A percentile compares a stretch with the other conserved stretches of the same genome.
Conservation (phyloP, 1,139 yeast genomes). For the Schwanniomyces etchellsii region DNA sequence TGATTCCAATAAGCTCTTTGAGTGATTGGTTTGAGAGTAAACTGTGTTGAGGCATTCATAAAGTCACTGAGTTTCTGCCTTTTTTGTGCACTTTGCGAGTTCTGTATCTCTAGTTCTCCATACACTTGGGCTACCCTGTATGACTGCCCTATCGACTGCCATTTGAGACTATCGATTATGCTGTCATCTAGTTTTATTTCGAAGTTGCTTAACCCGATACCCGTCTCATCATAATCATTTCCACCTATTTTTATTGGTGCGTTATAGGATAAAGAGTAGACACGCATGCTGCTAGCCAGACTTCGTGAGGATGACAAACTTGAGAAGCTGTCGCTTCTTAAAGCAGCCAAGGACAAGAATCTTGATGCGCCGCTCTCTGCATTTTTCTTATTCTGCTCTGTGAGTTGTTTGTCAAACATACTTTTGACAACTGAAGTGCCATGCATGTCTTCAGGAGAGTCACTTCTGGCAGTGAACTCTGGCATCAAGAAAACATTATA, state of each 20-base stretch:
- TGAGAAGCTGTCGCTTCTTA: constrained; percentile 26
- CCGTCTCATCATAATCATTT: constrained; percentile 26
- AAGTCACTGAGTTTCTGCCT: constrained; percentile 21
- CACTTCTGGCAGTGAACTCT: constrained; percentile 30
- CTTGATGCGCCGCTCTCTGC: constrained; percentile 20
- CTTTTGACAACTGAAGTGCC: constrained; percentile 25
- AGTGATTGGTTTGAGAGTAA: constrained; percentile 24
- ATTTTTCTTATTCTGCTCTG: constrained; percentile 23
- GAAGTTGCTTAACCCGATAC: constrained; percentile 51
- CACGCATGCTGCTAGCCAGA: constrained; percentile 20
- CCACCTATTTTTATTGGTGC: constrained; percentile 50
- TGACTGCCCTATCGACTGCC: constrained; percentile 84
- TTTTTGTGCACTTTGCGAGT: constrained; percentile 13
- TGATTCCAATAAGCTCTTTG: constrained; percentile 11
- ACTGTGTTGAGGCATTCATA: constrained; percentile 31
- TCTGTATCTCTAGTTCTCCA: constrained; percentile 58
- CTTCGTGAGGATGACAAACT: constrained; percentile 12
- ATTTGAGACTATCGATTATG: constrained; percentile 56
- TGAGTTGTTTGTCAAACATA: constrained; percentile 29
- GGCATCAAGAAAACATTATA: constrained; percentile 58
- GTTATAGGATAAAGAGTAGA: constrained; percentile 32
- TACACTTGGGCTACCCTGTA: constrained; percentile 77
- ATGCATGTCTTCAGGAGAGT: constrained; percentile 15
- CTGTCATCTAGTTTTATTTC: constrained; percentile 69
- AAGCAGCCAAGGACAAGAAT: constrained; percentile 27